Evolutionary conservation across 768 basidiomycete genomes (phyloP).

Genomic region (Kwoniella sp.): DNA sequence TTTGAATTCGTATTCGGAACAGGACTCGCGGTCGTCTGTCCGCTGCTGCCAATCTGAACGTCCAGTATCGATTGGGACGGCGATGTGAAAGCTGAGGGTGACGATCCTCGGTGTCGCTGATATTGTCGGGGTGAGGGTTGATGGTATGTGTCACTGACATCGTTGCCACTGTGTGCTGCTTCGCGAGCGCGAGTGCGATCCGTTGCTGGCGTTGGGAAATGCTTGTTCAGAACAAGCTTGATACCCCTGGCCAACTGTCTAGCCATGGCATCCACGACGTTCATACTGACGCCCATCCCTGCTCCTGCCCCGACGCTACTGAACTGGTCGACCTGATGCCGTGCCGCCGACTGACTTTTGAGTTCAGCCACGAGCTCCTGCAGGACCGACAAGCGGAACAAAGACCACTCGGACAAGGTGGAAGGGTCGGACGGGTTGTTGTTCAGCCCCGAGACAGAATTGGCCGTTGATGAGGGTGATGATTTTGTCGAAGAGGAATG

Average conservation of each 20-base stretch:
- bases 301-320: background rate
- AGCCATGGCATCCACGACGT: slow-evolving; percentile 21
- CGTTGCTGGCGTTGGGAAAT: background rate
- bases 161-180: background rate
- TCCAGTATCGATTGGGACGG: background rate
- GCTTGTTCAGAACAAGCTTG: slow-evolving; percentile 7
- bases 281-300: slow-evolving; percentile 12
- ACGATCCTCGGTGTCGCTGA: background rate
- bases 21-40: too few species aligned
- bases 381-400: slow-evolving; percentile 18
- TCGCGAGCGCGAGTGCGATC: background rate
- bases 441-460: background rate
- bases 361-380: slow-evolving; percentile 22
- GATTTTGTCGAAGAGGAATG: background rate
- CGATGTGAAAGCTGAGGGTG: background rate
- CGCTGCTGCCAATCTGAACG: background rate
- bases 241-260: slow-evolving; percentile 20
- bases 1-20: background rate
- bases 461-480: background rate
- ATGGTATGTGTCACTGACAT: background rate
- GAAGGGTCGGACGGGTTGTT: slow-evolving; percentile 3
- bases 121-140: background rate
- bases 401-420: slow-evolving; percentile 20
- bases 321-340: slow-evolving; percentile 13
- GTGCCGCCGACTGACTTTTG: slow-evolving; percentile 12